Evolutionary conservation across 2,329 filamentous ascomycete species (phyloP).

Genomic region (Aspergillus sojae): DNA sequence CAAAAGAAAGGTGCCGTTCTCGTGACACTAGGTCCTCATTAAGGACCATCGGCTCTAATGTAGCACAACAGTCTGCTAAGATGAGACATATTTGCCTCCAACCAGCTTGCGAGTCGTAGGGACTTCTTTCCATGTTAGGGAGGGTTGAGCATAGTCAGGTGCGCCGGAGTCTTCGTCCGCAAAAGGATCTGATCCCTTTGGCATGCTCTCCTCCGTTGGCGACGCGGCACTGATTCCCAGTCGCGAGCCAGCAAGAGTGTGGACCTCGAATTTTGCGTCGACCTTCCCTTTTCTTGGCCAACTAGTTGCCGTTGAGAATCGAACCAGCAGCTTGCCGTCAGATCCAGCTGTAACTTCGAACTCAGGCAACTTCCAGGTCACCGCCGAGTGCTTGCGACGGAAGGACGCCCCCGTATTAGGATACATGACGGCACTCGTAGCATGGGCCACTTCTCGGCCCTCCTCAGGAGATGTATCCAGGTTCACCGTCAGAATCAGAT

Average conservation of each 20-base stretch:
- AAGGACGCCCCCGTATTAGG: conserved; percentile 49
- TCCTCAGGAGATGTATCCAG: conserved; percentile 45
- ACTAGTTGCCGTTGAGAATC: conserved; percentile 73
- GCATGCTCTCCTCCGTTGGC: conserved; percentile 23
- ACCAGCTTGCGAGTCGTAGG: conserved; percentile 68
- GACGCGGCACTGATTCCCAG: conserved; percentile 61
- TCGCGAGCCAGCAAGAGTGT: conserved; percentile 60
- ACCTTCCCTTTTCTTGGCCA: conserved; percentile 73
- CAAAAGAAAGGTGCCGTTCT: neutral
- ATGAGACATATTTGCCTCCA: conserved; percentile 73
- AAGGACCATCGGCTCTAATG: neutral
- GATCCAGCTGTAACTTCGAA: conserved; percentile 56
- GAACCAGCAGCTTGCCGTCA: conserved; percentile 77
- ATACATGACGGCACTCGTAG: conserved; percentile 49
- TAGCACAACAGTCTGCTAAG: conserved; percentile 22
- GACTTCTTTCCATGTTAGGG: conserved; percentile 66
- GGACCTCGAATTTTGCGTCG: conserved; percentile 80
- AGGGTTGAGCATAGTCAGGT: conserved; percentile 30
- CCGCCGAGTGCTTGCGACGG: conserved; percentile 49
- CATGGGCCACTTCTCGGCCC: conserved; percentile 43
- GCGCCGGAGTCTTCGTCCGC: conserved; percentile 45
- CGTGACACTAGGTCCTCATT: neutral
- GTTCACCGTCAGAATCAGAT: conserved; percentile 70
- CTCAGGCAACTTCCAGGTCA: conserved; percentile 50
- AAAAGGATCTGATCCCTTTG: conserved; percentile 48